Evolutionary conservation across 148 eudicot species (phyloP).

Genomic region (Rhododendron ovatum): DNA sequence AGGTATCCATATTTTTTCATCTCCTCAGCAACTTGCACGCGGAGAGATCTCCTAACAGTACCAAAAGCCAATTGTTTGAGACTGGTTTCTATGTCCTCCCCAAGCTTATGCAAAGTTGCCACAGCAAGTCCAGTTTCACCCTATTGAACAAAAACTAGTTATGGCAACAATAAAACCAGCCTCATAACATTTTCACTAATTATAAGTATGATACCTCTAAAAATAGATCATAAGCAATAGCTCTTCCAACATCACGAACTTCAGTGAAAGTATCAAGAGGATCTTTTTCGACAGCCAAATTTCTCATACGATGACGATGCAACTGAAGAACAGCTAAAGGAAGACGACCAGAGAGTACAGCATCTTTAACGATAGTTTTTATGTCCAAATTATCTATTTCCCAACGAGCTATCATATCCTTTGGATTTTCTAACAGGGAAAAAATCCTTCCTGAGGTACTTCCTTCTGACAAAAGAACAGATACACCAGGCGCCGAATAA

Average conservation of each 20-base stretch:
- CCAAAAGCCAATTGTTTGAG: conserved; percentile 85
- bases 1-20: conserved; percentile 68
- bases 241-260: conserved; percentile 86
- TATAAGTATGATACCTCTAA: conserved; percentile 51
- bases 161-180: conserved; percentile 13
- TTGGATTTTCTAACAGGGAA: conserved; percentile 65
- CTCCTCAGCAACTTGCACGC: conserved; percentile 65
- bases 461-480: conserved; percentile 37
- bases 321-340: conserved; percentile 93
- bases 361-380: conserved; percentile 79
- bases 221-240: conserved; percentile 85
- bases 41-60: conserved; percentile 74
- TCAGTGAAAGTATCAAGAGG: conserved; percentile 74
- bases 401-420: conserved; percentile 97
- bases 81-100: conserved; percentile 82
- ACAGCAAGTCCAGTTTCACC: conserved; percentile 86
- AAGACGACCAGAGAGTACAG: conserved; percentile 86
- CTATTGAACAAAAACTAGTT: conserved; percentile 39
- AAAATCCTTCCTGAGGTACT: conserved; percentile 27
- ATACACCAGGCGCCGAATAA: conserved; percentile 31
- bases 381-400: conserved; percentile 70
- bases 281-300: conserved; percentile 40
- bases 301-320: conserved; percentile 67
- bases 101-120: conserved; percentile 85
- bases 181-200: conserved; percentile 8